Conservation (phyloP, 169 alveolate species). For the Plasmodium vivax region DNA sequence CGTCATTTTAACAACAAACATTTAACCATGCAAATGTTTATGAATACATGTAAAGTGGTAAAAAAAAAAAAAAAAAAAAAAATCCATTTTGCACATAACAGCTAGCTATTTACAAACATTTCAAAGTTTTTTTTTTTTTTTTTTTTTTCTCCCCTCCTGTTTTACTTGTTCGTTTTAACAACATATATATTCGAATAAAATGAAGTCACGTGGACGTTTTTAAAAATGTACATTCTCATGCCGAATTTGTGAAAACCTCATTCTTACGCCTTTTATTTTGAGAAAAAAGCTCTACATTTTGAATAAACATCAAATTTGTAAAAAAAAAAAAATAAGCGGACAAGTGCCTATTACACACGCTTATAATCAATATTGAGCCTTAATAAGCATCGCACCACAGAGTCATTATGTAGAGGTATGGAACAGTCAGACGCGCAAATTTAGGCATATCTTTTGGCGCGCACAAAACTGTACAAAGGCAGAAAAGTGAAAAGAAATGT, state of each 20-base stretch:
- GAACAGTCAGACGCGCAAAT: background rate
- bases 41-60: background rate
- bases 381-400: background rate
- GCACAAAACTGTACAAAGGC: background rate
- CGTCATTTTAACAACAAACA: background rate
- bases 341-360: background rate
- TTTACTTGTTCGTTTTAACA: background rate
- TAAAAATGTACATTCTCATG: background rate
- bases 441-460: background rate
- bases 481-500: background rate
- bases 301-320: background rate
- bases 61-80: constrained; percentile 34
- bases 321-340: constrained; percentile 3
- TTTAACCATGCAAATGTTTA: background rate
- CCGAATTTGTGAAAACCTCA: background rate
- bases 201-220: background rate
- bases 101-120: constrained; percentile 34
- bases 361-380: constrained; percentile 4
- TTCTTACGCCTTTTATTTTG: background rate
- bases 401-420: background rate
- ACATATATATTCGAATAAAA: background rate
- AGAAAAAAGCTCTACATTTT: background rate
- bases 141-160: background rate
- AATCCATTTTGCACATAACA: constrained; percentile 5
- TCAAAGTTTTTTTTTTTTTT: background rate